Evolutionary conservation across 2,329 filamentous ascomycete species (phyloP).

Genomic region (Microcyclosporella mali): DNA sequence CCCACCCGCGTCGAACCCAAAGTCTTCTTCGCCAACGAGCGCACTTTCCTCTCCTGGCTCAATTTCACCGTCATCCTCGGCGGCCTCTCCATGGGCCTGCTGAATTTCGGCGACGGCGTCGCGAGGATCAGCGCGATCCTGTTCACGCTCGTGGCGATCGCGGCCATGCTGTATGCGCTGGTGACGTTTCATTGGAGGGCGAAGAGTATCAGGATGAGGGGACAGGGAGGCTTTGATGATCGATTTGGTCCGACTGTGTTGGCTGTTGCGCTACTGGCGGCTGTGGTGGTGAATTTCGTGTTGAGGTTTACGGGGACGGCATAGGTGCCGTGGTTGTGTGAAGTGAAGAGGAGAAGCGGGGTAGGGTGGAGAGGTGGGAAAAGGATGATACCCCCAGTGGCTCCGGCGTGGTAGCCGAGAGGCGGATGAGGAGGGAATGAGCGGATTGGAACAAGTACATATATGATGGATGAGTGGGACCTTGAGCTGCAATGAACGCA

Average conservation of each 20-base stretch:
- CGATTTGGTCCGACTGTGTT: constrained; percentile 87
- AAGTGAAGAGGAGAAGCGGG: background rate
- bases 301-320: constrained; percentile 54
- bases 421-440: no score
- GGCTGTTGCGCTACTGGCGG: constrained; percentile 75
- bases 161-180: constrained; percentile 90
- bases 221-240: constrained; percentile 95
- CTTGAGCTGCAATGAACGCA: no score
- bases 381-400: no score
- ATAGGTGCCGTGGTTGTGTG: background rate
- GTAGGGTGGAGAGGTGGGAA: background rate
- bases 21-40: constrained; percentile 99
- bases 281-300: constrained; percentile 94
- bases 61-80: constrained; percentile 99
- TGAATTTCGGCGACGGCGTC: constrained; percentile 92
- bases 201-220: constrained; percentile 81
- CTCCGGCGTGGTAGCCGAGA: no score
- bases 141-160: constrained; percentile 91
- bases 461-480: no score
- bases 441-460: no score
- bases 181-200: constrained; percentile 97
- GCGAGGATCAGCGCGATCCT: constrained; percentile 90
- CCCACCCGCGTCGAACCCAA: constrained; percentile 97
- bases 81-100: constrained; percentile 88
- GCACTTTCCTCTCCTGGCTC: constrained; percentile 98